These are phyloP conservation scores for Pascua sp. DNA, from an alignment of 1,284 basidiomycete genomes.

Conservation along the genomic window DNA sequence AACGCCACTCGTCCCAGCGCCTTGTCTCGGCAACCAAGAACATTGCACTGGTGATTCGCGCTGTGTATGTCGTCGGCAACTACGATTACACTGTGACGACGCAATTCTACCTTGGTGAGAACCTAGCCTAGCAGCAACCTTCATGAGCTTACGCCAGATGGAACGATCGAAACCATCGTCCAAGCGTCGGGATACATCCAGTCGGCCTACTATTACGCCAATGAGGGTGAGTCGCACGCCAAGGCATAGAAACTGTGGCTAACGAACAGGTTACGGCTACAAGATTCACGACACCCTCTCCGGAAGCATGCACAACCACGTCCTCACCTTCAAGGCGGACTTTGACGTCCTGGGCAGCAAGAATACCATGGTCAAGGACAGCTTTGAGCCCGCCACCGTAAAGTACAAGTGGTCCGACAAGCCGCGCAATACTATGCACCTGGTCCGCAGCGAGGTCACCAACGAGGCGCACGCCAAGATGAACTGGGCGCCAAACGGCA, in stretches of 20 bases:
- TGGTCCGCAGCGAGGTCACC: conserved; percentile 55
- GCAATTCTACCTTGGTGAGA: conserved; percentile 55
- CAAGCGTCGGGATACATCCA: conserved; percentile 67
- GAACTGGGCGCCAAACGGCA: conserved; percentile 34
- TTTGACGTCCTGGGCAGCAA: conserved; percentile 59
- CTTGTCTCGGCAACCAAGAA: conserved; percentile 52
- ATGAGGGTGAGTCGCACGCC: conserved; percentile 57
- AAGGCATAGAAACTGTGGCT: conserved; percentile 17
- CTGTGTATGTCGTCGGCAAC: conserved; percentile 61
- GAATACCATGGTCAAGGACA: conserved; percentile 57
- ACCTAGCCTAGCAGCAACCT: too few relatives aligned
- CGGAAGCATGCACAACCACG: conserved; percentile 59
- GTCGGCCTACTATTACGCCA: conserved; percentile 58
- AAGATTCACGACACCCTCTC: not conserved
- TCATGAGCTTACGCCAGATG: conserved; percentile 46
- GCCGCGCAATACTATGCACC: conserved; percentile 51
- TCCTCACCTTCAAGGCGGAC: conserved; percentile 61
- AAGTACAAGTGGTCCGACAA: conserved; percentile 2
- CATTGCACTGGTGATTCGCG: conserved; percentile 59
- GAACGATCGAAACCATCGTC: conserved; percentile 62
- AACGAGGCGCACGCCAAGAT: conserved; percentile 30
- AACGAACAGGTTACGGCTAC: conserved; percentile 46
- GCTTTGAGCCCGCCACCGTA: not conserved
- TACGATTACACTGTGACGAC: conserved; percentile 60
- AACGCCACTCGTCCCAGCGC: conserved; percentile 52